Evolutionary conservation across 2,329 filamentous ascomycete species (phyloP), one percentile per base, ranked within the genome.

Genomic region (Fusarium sulawesiense): DNA sequence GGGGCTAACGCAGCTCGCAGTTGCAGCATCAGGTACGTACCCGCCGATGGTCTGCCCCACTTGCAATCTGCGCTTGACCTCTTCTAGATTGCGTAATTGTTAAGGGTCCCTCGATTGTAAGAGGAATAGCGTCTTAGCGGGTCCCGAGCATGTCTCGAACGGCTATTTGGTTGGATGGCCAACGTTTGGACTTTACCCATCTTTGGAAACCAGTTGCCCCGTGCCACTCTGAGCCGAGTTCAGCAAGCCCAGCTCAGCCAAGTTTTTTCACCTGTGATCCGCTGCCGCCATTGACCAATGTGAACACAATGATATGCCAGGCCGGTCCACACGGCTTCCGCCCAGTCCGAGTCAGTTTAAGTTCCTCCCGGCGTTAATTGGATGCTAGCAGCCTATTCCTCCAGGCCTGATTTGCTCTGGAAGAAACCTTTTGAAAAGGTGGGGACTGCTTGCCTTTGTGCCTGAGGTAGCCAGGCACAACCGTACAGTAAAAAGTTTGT

Each of bases 91-190:
- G 63, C 61, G 70, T 66, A 70, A 69, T 62, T 70, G 72, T 62
- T 67, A 63, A 61, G 71, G 73, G 72, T 68, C 69, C 57, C 59
- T 60, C 49, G 18, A 16, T 57, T 58, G 48, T 60, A 67, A 67
- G 41, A 14, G 61, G 69, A 9, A 65, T 75, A 61, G 71, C 64
- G 34, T 30, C 37, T 29, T 37, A 27, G 55, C 25, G 67, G 67
- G 54, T 62, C 63, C 59, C 10, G 25, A 64, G 63, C 56, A 66
- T 60, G 56, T 59, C 56, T 49, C 41, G 51, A 71, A 56, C 51
- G 37, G 48, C 50, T 42, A 46, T 58, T 55, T 75, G 73, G 73
- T 75, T 75, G 73, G 73, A 66, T 75, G 58, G 73, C 48, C 73
- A 75, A 75, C 73, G 30, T 61, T 66, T 61, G 41, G 25, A 41